Percentiles rank a stretch among this genome's conserved stretches.
Conservation (phyloP, 106 monocot species). For the Allium cepa region DNA sequence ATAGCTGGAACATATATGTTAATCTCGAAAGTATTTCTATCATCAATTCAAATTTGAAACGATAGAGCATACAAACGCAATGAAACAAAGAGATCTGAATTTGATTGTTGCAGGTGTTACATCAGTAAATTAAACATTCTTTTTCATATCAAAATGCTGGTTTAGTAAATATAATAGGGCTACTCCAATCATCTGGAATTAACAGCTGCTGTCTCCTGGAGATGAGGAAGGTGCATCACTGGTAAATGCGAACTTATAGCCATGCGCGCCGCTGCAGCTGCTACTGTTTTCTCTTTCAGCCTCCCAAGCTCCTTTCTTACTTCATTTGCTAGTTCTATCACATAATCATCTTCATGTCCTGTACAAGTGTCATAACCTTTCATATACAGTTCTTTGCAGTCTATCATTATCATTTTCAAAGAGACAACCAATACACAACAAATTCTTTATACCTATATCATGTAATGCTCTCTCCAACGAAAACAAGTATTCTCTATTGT, state of each 20-base stretch:
- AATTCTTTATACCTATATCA: conserved; percentile 42
- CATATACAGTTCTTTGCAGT: background rate
- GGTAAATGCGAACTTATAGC: conserved; percentile 17
- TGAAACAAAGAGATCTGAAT: no score
- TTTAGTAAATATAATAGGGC: no score
- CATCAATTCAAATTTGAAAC: no score
- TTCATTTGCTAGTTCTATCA: conserved; percentile 71
- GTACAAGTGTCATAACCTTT: background rate
- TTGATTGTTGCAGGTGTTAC: no score
- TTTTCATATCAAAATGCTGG: no score
- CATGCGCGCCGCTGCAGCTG: conserved; percentile 14
- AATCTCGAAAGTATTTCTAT: no score
- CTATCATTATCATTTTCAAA: background rate
- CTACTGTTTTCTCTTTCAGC: conserved; percentile 36
- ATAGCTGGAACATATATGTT: no score
- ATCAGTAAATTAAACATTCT: no score
- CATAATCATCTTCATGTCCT: conserved; percentile 84
- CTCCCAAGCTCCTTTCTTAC: conserved; percentile 74
- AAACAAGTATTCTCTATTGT: conserved; percentile 81
- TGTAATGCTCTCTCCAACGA: conserved; percentile 56
- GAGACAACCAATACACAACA: background rate
- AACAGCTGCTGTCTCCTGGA: conserved; percentile 35
- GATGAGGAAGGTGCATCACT: conserved; percentile 20
- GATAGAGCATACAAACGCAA: no score
- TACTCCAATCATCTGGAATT: conserved; percentile 35